These are phyloP conservation scores for Epichloe scottii DNA, from an alignment of 2,329 filamentous ascomycete species.

Conservation along the genomic window DNA sequence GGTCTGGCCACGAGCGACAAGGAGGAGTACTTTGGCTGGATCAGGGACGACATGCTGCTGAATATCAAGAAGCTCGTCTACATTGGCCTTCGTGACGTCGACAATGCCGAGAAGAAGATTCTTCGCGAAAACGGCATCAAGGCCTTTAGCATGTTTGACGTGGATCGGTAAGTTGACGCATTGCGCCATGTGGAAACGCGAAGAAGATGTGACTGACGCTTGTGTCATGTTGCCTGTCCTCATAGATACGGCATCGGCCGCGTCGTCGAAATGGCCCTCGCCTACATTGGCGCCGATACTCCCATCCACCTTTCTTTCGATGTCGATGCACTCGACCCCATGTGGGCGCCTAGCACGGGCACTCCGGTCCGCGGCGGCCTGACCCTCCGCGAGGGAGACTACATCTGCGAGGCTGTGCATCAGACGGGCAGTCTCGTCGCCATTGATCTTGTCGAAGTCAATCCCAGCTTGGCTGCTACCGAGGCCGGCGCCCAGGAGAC, in stretches of 20 bases:
- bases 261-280: constrained; percentile 97
- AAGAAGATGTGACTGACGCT: not conserved
- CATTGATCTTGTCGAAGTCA: constrained; percentile 74
- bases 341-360: constrained; percentile 92
- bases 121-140: constrained; percentile 80
- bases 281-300: constrained; percentile 85
- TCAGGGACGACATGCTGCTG: constrained; percentile 56
- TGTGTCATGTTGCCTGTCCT: constrained; percentile 4
- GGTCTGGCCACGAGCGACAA: constrained; percentile 67
- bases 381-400: constrained; percentile 90
- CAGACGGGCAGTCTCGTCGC: constrained; percentile 67
- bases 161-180: constrained; percentile 56
- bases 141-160: constrained; percentile 97
- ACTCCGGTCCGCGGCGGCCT: constrained; percentile 88
- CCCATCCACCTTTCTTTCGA: constrained; percentile 97
- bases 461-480: constrained; percentile 54
- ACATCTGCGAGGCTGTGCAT: constrained; percentile 82
- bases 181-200: not conserved
- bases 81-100: constrained; percentile 88
- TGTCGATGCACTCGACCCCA: constrained; percentile 88
- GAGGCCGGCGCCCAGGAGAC: constrained; percentile 68
- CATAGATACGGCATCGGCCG: constrained; percentile 77
- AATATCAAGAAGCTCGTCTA: constrained; percentile 84
- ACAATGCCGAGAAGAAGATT: constrained; percentile 86
- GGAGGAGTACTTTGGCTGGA: constrained; percentile 80